Base-by-base conservation (phyloP, 202 grass and related monocot genomes). In the Panicum virgatum region DNA sequence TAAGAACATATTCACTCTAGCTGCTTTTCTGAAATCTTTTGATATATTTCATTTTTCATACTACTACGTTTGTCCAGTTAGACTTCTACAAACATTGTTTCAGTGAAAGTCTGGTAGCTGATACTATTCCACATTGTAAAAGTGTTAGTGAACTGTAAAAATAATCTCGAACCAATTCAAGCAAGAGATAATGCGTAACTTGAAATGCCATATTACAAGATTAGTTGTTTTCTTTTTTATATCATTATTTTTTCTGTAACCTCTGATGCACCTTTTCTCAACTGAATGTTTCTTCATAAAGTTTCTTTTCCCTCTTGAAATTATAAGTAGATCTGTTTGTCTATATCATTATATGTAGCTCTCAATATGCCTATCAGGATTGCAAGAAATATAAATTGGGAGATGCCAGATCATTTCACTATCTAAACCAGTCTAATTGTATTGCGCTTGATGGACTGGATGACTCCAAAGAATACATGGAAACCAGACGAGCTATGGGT, bases 371-470 rank as follows among this genome's bases (percentile, higher is more conserved):
- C 6, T 77, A 54, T 62, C 80, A 98, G 96, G 91, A 96, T 66
- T 51, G 78, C 15, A 86, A 93, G 38, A 95, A 83, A 86, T 98
- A 79, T 86, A 95, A 93, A 90, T 9, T 98, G 78, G 92, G 70
- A 61, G 82, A 93, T 62, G 82, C 96, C 80, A 96, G 66, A 87
- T 82, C 84, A 12, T 98, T 91, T 91, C 92, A 84, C 73, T 98
- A 98, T 79, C 89, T 98, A 73, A 98, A 96, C 79, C 96, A 98
- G 56, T 98, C 96, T 68, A 96, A 92, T 57, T 98, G 96, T 73
- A 90, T 93, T 60, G 83, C 83, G n/a, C 88, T 98, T 75, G 83
- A 91, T 81, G 90, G 76, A 9, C 1, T 98, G 65, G 90, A 98
- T 90, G 96, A 98, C 18, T 85, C 90, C 5, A 84, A 91, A 69